Conservation (phyloP, 768 basidiomycete genomes). For the Coprinopsis marcescibilis region DNA sequence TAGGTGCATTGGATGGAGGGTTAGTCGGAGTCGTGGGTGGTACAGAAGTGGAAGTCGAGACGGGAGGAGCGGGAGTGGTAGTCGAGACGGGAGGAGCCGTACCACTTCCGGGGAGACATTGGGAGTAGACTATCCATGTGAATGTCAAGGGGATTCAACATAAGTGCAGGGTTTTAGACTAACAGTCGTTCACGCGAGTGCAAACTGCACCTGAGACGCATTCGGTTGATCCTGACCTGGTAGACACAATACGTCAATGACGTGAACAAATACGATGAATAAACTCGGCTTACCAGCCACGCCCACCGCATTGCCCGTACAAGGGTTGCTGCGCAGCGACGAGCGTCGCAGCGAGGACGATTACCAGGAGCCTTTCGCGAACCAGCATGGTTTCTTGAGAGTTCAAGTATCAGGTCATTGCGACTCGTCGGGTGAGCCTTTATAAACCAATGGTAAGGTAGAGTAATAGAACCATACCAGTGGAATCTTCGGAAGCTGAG, state of each 20-base stretch:
- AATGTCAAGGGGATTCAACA: background rate
- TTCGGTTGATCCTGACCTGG: constrained; percentile 43
- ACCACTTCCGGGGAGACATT: constrained; percentile 40
- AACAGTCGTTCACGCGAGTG: constrained; percentile 39
- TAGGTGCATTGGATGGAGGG: constrained; percentile 20
- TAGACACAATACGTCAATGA: background rate
- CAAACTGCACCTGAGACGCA: constrained; percentile 43
- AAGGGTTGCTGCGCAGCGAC: constrained; percentile 32
- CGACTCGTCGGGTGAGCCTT: background rate
- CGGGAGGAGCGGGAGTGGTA: background rate
- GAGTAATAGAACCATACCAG: background rate
- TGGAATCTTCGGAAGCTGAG: constrained; percentile 1
- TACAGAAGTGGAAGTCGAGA: constrained; percentile 17
- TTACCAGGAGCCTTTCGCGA: constrained; percentile 14
- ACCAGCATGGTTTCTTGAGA: constrained; percentile 2
- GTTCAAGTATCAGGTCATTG: background rate
- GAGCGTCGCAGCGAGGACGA: constrained; percentile 14
- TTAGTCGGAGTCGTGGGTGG: constrained; percentile 17
- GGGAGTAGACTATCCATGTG: constrained; percentile 36
- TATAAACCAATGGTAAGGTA: background rate
- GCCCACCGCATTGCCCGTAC: constrained; percentile 46
- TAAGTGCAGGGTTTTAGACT: constrained; percentile 8
- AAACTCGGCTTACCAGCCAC: constrained; percentile 34
- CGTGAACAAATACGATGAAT: background rate
- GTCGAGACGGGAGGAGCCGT: constrained; percentile 14